Percentiles rank a stretch among this genome's conserved stretches.
Conservation (phyloP, 1,139 yeast genomes). For the Candida mesenterica region DNA sequence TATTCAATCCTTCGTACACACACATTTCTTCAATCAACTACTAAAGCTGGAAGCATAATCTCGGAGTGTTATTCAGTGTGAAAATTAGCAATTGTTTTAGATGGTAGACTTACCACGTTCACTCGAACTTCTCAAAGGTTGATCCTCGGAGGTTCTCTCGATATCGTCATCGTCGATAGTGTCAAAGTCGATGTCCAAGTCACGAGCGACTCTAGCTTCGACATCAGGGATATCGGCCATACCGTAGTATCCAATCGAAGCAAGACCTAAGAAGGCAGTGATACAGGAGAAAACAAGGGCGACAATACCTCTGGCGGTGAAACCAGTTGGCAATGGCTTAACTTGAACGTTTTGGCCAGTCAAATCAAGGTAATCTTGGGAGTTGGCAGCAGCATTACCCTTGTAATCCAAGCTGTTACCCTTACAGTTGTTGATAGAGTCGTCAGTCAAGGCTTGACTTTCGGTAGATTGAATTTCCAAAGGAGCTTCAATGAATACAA, state of each 20-base stretch:
- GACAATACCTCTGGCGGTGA: slow-evolving; percentile 86
- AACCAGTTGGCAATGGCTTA: slow-evolving; percentile 71
- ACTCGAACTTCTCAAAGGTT: slow-evolving; percentile 1
- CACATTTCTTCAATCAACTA: slow-evolving; percentile 16
- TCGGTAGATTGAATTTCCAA: slow-evolving; percentile 52
- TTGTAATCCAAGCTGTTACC: slow-evolving; percentile 18
- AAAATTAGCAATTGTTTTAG: slow-evolving; percentile 1
- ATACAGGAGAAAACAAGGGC: slow-evolving; percentile 81
- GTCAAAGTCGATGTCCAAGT: slow-evolving; percentile 44
- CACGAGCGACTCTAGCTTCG: slow-evolving; percentile 52
- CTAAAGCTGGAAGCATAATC: background rate
- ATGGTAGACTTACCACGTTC: background rate
- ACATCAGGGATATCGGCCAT: slow-evolving; percentile 63
- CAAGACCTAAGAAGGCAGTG: slow-evolving; percentile 77
- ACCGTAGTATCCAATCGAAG: slow-evolving; percentile 77
- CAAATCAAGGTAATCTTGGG: slow-evolving; percentile 59
- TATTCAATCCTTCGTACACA: slow-evolving; percentile 8
- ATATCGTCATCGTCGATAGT: slow-evolving; percentile 19
- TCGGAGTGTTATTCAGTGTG: background rate
- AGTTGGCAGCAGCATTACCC: slow-evolving; percentile 89
- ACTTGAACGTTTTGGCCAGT: slow-evolving; percentile 70
- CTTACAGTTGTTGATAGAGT: slow-evolving; percentile 18
- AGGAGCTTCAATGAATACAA: slow-evolving; percentile 53
- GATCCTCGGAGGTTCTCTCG: slow-evolving; percentile 7
- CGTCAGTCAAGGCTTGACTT: slow-evolving; percentile 46